Percentiles rank a stretch among this genome's conserved stretches.
These are phyloP conservation scores for Ceratocystis cacaofunesta DNA, from an alignment of 2,329 filamentous ascomycete species.

Conservation along the genomic window DNA sequence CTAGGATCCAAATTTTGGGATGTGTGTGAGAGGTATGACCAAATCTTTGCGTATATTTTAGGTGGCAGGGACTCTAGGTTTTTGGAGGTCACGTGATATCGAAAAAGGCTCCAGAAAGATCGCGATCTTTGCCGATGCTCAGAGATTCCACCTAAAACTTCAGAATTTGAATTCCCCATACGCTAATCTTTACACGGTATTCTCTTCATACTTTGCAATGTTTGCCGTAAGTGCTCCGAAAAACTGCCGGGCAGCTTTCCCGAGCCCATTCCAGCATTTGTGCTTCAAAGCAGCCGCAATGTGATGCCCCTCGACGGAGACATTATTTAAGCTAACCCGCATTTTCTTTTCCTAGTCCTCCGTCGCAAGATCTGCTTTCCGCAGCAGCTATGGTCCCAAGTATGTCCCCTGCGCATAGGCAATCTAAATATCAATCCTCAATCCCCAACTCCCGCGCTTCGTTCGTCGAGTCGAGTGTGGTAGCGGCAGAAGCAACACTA, in stretches of 20 bases:
- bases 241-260: background rate
- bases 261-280: background rate
- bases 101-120: slow-evolving; percentile 12
- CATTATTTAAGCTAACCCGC: background rate
- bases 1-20: background rate
- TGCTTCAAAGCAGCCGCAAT: background rate
- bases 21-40: background rate
- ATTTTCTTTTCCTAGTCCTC: slow-evolving; percentile 6
- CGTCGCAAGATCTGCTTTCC: slow-evolving; percentile 29
- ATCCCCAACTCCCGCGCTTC: background rate
- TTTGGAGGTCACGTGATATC: slow-evolving; percentile 8
- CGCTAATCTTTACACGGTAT: slow-evolving; percentile 5
- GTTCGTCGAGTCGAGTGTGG: too few relatives aligned
- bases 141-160: slow-evolving; percentile 7
- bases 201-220: slow-evolving; percentile 11
- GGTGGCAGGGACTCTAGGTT: background rate
- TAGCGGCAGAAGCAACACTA: too few relatives aligned
- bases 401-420: slow-evolving; percentile 26
- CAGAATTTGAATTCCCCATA: background rate
- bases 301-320: background rate
- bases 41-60: background rate
- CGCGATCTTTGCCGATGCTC: slow-evolving; percentile 16
- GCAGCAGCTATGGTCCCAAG: slow-evolving; percentile 52
- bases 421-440: too few relatives aligned
- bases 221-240: slow-evolving; percentile 13